These are phyloP conservation scores for Amyloporia xantha DNA, from an alignment of 768 basidiomycete species.

Conservation along the genomic window DNA sequence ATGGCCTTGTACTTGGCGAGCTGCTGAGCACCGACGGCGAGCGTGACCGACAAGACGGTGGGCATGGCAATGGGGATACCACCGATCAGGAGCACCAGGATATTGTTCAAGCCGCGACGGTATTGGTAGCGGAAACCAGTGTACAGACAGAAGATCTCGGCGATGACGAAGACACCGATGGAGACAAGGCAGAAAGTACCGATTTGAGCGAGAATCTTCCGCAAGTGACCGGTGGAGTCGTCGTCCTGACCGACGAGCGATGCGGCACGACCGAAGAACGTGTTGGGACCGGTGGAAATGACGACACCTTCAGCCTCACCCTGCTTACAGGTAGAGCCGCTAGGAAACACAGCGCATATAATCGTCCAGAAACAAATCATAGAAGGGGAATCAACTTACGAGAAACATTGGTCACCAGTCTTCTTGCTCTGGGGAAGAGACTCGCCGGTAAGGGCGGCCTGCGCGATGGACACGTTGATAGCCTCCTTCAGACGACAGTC, in stretches of 20 bases:
- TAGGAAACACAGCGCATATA: slow-evolving; percentile 25
- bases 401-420: slow-evolving; percentile 96
- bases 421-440: slow-evolving; percentile 93
- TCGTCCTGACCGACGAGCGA: too few species aligned
- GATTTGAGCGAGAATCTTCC: slow-evolving; percentile 75
- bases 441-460: slow-evolving; percentile 97
- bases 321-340: slow-evolving; percentile 97
- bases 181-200: slow-evolving; percentile 97
- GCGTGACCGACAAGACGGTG: too few species aligned
- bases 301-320: slow-evolving; percentile 99
- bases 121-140: slow-evolving; percentile 88
- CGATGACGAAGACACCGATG: slow-evolving; percentile 96
- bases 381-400: too few species aligned
- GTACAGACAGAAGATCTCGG: too few species aligned
- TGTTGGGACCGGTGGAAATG: slow-evolving; percentile 99
- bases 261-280: too few species aligned
- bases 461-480: slow-evolving; percentile 96
- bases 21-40: too few species aligned
- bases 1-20: too few species aligned
- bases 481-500: slow-evolving; percentile 95
- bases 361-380: too few species aligned
- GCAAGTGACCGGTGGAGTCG: too few species aligned
- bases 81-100: too few species aligned
- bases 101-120: too few species aligned
- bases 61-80: too few species aligned